Base-by-base conservation (phyloP, 805 yeast species). In the Cyberlindnera mycetangii region DNA sequence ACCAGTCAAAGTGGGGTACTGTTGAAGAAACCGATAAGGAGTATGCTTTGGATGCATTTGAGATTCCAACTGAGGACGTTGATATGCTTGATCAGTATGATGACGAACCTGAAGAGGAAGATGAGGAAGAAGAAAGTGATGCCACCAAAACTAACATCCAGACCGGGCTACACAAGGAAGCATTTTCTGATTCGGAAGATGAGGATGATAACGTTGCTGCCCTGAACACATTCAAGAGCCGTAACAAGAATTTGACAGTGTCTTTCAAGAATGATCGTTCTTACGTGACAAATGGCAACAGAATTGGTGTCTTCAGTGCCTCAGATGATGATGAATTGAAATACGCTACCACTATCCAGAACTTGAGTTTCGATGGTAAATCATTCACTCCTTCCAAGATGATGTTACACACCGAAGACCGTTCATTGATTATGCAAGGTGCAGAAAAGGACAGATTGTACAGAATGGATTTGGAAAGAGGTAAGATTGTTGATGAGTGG, bases 401-500 rank as follows among this genome's bases (percentile, higher is more conserved):
- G 58, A 79, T 89, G 90, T 69, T 89, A 38, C 95, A 88, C 58
- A 77, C 78, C 55, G 81, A 80, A 52, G 97, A 89, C 65, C 69
- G 78, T 20, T 64, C 78, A 0, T 72, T 89, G 73, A 70, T 89
- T 22, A 59, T 89, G 53, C 87, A 83, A 55, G 81, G 78, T 56
- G 67, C 71, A 58, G 64, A 70, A 2, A 65, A 72, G 18, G 66
- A 71, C 34, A 72, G 69, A 24, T 60, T 89, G 38, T 86, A 74
- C 66, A 76, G 79, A 53, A 76, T 89, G 89, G 97, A 89, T 66
- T 64, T 89, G 39, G 85, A 78, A 58, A 74, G 79, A 45, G 97
- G 96, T 12, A 71, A 81, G 57, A 74, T 89, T 42, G 84, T 89
- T n/a, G 96, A 89, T 60, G 93, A 87, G 59, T 89, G 95, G 93